Percentiles rank a stretch among this genome's conserved stretches.
phyloP scores from a whole-genome alignment of 495 filamentous ascomycete species.

The Aspergillus funiculosus region DNA sequence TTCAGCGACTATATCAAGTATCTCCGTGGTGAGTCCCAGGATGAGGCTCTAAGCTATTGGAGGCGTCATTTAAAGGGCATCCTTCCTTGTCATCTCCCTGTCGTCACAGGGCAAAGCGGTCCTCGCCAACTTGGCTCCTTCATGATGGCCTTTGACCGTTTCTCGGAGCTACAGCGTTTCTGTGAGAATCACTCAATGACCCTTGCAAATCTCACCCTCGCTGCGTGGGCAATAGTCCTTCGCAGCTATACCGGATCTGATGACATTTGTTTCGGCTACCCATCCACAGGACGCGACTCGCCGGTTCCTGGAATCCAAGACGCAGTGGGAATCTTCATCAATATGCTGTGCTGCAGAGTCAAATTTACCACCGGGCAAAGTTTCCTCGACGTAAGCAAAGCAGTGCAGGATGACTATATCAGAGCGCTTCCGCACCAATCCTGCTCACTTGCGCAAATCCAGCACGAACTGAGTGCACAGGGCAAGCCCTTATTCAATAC shows the following conservation, averaged over 20 bases:
- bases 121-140: constrained; percentile 20
- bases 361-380: constrained; percentile 29
- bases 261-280: constrained; percentile 55
- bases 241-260: constrained; percentile 46
- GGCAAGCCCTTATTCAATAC: constrained; percentile 53
- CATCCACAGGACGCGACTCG: constrained; percentile 45
- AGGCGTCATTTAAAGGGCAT: constrained; percentile 36
- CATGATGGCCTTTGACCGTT: constrained; percentile 21
- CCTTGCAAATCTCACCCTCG: constrained; percentile 46
- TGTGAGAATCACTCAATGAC: constrained; percentile 46
- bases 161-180: constrained; percentile 39
- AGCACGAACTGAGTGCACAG: constrained; percentile 48
- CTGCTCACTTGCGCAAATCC: constrained; percentile 49
- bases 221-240: constrained; percentile 54
- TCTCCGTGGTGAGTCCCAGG: constrained; percentile 30
- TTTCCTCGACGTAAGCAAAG: constrained; percentile 38
- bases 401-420: constrained; percentile 46
- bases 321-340: constrained; percentile 51
- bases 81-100: constrained; percentile 40
- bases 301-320: constrained; percentile 48
- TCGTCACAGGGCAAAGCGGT: not conserved
- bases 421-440: constrained; percentile 45
- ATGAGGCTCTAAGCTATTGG: constrained; percentile 44
- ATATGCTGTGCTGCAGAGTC: constrained; percentile 51
- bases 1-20: constrained; percentile 55